Evolutionary conservation across 345 rosid species (phyloP).

Genomic region (Orychophragmus violaceus): DNA sequence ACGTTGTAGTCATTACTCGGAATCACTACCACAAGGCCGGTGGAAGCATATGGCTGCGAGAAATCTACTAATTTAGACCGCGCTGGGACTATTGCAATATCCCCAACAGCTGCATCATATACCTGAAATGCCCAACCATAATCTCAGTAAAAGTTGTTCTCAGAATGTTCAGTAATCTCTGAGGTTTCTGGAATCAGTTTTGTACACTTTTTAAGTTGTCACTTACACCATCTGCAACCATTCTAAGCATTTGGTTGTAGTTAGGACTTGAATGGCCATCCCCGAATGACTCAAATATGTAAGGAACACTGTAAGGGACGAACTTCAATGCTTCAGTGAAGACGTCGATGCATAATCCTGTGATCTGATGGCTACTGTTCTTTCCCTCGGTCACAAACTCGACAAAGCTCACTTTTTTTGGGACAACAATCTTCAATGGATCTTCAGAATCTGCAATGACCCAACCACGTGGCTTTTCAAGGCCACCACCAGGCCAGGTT

Average conservation of each 20-base stretch:
- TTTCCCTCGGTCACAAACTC: slow-evolving; percentile 57
- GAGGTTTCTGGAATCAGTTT: neutral
- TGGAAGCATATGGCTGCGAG: slow-evolving; percentile 60
- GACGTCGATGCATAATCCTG: slow-evolving; percentile 75
- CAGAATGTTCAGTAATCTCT: slow-evolving; percentile 10
- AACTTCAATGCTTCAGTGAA: slow-evolving; percentile 61
- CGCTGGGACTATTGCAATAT: slow-evolving; percentile 55
- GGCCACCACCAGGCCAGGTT: slow-evolving; percentile 80
- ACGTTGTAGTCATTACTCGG: slow-evolving; percentile 33
- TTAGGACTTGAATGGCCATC: slow-evolving; percentile 65
- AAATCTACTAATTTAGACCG: slow-evolving; percentile 59
- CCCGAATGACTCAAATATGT: slow-evolving; percentile 54
- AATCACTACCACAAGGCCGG: slow-evolving; percentile 74
- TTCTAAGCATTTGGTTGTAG: slow-evolving; percentile 43
- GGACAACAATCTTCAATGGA: slow-evolving; percentile 73
- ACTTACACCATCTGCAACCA: slow-evolving; percentile 63
- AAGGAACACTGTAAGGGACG: slow-evolving; percentile 69
- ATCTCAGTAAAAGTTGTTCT: neutral
- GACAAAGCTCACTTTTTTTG: slow-evolving; percentile 68
- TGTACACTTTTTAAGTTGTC: neutral
- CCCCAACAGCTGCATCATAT: slow-evolving; percentile 67
- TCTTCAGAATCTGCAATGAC: slow-evolving; percentile 52
- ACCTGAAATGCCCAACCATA: no score
- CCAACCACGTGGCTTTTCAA: slow-evolving; percentile 79
- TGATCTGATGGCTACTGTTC: slow-evolving; percentile 40